These are phyloP conservation scores for Rosa persica DNA, from an alignment of 306 rosid species.

Conservation along the genomic window DNA sequence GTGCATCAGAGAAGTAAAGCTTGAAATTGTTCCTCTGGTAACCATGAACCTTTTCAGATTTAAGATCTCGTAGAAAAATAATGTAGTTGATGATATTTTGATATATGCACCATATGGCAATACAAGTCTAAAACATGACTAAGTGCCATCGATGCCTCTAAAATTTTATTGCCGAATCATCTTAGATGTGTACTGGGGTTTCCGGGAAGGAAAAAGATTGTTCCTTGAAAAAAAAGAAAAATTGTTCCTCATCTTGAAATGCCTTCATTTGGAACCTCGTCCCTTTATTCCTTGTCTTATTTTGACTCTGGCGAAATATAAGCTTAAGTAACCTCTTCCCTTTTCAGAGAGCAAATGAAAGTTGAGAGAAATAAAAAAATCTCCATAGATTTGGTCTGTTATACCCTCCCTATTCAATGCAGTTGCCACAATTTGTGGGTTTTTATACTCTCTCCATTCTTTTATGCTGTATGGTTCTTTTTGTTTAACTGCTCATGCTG, in stretches of 20 bases:
- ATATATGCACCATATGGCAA: background rate
- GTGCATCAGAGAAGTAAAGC: background rate
- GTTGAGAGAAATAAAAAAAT: background rate
- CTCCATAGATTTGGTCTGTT: background rate
- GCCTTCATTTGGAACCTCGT: background rate
- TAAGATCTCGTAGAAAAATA: background rate
- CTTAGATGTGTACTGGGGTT: background rate
- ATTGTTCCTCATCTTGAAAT: background rate
- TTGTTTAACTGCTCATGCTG: background rate
- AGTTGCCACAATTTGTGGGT: background rate
- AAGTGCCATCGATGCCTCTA: background rate
- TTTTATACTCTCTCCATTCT: background rate
- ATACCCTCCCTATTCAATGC: background rate
- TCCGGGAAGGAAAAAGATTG: background rate
- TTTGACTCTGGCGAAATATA: background rate
- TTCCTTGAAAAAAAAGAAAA: too few species aligned
- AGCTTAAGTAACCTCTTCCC: background rate
- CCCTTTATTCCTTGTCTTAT: background rate
- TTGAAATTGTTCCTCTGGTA: background rate
- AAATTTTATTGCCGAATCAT: background rate
- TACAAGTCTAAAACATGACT: background rate
- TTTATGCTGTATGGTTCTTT: background rate
- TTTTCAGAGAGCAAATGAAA: too few species aligned
- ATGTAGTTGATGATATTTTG: background rate
- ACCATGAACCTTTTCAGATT: background rate